Conservation (phyloP, 1,139 yeast genomes). For the Candida sp. region DNA sequence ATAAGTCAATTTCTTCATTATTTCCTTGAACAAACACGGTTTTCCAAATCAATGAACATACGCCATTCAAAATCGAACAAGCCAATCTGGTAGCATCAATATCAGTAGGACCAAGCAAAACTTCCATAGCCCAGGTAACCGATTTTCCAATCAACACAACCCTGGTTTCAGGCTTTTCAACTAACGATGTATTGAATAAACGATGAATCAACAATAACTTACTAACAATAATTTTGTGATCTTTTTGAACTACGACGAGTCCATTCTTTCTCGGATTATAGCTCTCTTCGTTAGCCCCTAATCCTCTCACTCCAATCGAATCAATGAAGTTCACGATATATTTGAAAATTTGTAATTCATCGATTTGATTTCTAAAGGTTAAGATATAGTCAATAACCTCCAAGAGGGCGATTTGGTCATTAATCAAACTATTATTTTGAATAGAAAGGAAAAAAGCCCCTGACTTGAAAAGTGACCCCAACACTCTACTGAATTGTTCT, state of each 20-base stretch:
- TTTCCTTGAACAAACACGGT: slow-evolving; percentile 18
- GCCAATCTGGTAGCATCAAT: slow-evolving; percentile 62
- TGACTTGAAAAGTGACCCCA: slow-evolving; percentile 32
- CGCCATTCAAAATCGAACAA: slow-evolving; percentile 51
- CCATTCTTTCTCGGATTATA: slow-evolving; percentile 22
- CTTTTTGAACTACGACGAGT: slow-evolving; percentile 29
- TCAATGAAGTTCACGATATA: slow-evolving; percentile 43
- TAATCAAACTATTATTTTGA: slow-evolving; percentile 43
- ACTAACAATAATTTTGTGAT: slow-evolving; percentile 52
- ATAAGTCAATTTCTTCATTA: slow-evolving; percentile 22
- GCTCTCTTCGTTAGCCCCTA: slow-evolving; percentile 40
- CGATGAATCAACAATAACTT: slow-evolving; percentile 60
- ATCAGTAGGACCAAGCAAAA: slow-evolving; percentile 51
- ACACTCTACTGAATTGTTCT: slow-evolving; percentile 29
- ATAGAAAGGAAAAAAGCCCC: slow-evolving; percentile 47
- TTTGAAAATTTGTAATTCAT: slow-evolving; percentile 34
- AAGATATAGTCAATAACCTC: slow-evolving; percentile 57
- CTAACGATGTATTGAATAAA: slow-evolving; percentile 48
- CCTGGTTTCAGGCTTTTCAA: slow-evolving; percentile 32
- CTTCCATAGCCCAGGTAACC: slow-evolving; percentile 63
- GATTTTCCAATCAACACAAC: slow-evolving; percentile 47
- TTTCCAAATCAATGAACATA: slow-evolving; percentile 40
- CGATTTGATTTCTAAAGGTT: slow-evolving; percentile 36
- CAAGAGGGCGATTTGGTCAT: slow-evolving; percentile 58
- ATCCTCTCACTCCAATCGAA: slow-evolving; percentile 52